Base-by-base conservation (phyloP, 495 filamentous ascomycete genomes). In the Hypomontagnella monticulosa region DNA sequence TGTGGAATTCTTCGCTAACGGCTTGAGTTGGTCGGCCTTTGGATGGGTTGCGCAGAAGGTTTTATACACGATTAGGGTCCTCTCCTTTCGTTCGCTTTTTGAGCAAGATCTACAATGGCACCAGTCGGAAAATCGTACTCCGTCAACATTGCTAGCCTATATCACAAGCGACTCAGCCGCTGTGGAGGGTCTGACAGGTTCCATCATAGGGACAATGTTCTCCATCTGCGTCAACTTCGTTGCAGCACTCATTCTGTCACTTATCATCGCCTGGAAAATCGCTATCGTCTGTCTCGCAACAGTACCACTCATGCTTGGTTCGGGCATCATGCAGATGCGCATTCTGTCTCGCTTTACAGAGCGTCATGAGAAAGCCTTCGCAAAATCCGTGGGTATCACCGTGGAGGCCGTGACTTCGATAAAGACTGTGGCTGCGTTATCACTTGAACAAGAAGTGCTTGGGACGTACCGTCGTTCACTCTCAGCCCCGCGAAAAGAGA, bases 201-300 rank as follows among this genome's bases (percentile, higher is more conserved):
- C 76, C 4, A 80, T 81, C 38, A 70, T 83, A 15, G 79, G 80
- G 4, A 78, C 77, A 0, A 61, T 85, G 40, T 75, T 83, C 51
- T 83, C 81, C 27, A 82, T 83, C 19, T 67, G 44, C 37, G 76
- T 72, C 67, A 83, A 46, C 78, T 82, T 48, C 63, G 0, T 81
- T 14, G 75, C 64, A 0, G 79, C 84, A 7, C 78, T 87, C 51
- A 74, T 81, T 10, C 71, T 88, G 20, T 79, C 86, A 0, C 84
- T 88, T 57, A 72, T 84, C 12, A 77, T 87, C 49, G 87, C 86
- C 4, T 89, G 87, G 87, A 88, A 88, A 61, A 79, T 89, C 2
- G 81, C 79, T 3, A 73, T 86, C 0, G 81, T 87, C 7, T 75
- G 85, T 33, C 79, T 88, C 16, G 81, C 80, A 4, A 77, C 78